These are phyloP conservation scores for Cryptococcus wingfieldii DNA, from an alignment of 1,284 basidiomycete genomes.

Conservation along the genomic window DNA sequence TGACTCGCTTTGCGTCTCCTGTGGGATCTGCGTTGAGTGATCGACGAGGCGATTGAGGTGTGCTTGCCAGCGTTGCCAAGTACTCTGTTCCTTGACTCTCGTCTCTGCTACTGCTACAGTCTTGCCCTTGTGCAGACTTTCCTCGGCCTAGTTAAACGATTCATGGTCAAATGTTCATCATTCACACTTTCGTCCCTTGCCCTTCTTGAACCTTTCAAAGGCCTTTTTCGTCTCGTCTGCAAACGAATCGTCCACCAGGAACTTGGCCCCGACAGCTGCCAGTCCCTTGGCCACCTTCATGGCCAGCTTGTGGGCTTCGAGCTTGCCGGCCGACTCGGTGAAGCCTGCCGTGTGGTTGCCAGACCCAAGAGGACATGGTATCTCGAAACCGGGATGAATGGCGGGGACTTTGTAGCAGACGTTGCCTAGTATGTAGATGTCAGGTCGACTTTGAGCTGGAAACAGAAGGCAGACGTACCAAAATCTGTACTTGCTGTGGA, in stretches of 20 bases:
- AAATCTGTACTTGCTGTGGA: constrained; percentile 31
- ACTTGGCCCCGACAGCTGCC: constrained; percentile 37
- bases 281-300: constrained; percentile 45
- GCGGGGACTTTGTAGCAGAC: constrained; percentile 26
- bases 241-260: constrained; percentile 41
- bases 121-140: too few relatives aligned
- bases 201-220: constrained; percentile 27
- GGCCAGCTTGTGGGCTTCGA: constrained; percentile 30
- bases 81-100: too few relatives aligned
- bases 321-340: constrained; percentile 22
- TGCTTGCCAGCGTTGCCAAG: too few relatives aligned
- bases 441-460: background rate
- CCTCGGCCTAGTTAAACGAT: too few relatives aligned
- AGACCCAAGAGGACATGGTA: constrained; percentile 17
- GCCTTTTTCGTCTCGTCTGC: constrained; percentile 27
- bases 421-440: constrained; percentile 13
- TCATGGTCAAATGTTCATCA: too few relatives aligned
- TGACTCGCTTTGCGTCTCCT: too few relatives aligned
- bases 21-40: too few relatives aligned
- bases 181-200: constrained; percentile 5
- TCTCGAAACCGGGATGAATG: constrained; percentile 22
- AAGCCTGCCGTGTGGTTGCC: constrained; percentile 33
- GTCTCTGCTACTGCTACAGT: too few relatives aligned
- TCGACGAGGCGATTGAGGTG: too few relatives aligned
- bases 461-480: constrained; percentile 5